Evolutionary conservation across 169 alveolate genomes (phyloP).

Genomic region (Hepatocystis sp.): DNA sequence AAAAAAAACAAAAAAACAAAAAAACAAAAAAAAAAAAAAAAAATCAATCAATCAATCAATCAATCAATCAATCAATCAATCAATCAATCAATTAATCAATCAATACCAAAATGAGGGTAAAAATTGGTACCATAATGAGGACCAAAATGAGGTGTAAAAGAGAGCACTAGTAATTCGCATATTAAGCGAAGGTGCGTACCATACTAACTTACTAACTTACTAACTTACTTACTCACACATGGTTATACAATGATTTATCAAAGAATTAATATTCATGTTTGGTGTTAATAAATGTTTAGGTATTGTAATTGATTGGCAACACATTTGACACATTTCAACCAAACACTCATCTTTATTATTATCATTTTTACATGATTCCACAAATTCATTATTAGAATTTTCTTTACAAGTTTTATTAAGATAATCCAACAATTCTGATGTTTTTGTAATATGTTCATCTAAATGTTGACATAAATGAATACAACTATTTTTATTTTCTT

Average conservation of each 20-base stretch:
- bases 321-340: slow-evolving; percentile 73
- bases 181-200: too few species aligned
- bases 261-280: slow-evolving; percentile 13
- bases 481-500: slow-evolving; percentile 43
- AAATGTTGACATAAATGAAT: slow-evolving; percentile 35
- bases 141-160: too few species aligned
- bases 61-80: too few species aligned
- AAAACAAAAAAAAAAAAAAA: too few species aligned
- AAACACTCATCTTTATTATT: slow-evolving; percentile 42
- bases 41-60: too few species aligned
- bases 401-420: slow-evolving; percentile 72
- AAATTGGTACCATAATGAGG: too few species aligned
- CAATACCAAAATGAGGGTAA: too few species aligned
- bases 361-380: slow-evolving; percentile 39
- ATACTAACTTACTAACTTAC: too few species aligned
- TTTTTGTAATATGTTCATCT: slow-evolving; percentile 42
- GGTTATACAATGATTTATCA: slow-evolving; percentile 59
- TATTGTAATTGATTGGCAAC: slow-evolving; percentile 63
- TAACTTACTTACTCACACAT: slow-evolving; percentile 6
- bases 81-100: too few species aligned
- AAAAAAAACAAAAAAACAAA: too few species aligned
- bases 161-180: too few species aligned
- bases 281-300: slow-evolving; percentile 33
- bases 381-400: slow-evolving; percentile 38
- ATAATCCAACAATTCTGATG: slow-evolving; percentile 52